Evolutionary conservation across 306 rosid genomes (phyloP).

Genomic region (Neltuma alba): DNA sequence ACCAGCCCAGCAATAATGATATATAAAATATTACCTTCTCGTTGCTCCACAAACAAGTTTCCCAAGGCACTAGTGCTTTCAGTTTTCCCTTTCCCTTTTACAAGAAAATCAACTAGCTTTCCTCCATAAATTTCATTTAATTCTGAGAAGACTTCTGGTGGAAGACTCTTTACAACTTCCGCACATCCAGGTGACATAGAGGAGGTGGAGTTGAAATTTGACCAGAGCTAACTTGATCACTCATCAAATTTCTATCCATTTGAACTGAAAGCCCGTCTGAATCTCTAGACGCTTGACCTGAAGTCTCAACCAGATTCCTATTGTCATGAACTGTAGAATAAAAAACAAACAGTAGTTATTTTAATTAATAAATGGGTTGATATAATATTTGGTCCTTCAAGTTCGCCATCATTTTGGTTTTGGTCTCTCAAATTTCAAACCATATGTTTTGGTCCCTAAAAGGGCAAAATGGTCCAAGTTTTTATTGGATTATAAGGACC

Average conservation of each 20-base stretch:
- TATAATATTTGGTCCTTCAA: no score
- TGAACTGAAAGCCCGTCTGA: constrained; percentile 42
- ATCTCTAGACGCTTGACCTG: constrained; percentile 37
- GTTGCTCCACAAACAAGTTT: constrained; percentile 30
- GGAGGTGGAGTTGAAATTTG: constrained; percentile 65
- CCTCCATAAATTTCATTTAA: constrained; percentile 79
- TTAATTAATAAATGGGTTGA: constrained; percentile 30
- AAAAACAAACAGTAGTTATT: constrained; percentile 23
- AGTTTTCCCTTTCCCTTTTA: constrained; percentile 49
- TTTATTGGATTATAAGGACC: no score
- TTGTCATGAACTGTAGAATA: constrained; percentile 50
- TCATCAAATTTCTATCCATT: constrained; percentile 39
- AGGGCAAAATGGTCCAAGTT: no score
- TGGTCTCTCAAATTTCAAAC: no score
- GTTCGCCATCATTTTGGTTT: no score
- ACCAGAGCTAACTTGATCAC: constrained; percentile 46
- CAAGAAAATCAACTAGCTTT: constrained; percentile 64
- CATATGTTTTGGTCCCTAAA: no score
- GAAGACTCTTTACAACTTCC: constrained; percentile 81
- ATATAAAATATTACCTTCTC: constrained; percentile 44
- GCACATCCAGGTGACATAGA: constrained; percentile 73
- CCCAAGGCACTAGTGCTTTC: constrained; percentile 39
- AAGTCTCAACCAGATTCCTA: constrained; percentile 39
- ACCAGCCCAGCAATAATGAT: constrained; percentile 9
- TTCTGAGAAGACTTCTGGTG: constrained; percentile 81